Conservation (phyloP, 306 rosid genomes). For the Albizia julibrissin region DNA sequence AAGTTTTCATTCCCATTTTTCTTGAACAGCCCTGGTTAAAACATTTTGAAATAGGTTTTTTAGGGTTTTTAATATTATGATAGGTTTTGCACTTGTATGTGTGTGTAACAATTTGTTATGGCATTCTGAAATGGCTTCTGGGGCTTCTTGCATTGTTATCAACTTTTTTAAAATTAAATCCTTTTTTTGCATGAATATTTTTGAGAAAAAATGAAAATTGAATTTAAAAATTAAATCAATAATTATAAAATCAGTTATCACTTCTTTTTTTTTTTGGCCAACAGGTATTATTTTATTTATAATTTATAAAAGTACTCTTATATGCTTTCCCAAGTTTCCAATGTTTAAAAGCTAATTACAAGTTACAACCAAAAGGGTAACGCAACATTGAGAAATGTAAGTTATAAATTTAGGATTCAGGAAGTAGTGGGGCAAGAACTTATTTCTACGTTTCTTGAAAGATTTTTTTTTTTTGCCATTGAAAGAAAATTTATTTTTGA, state of each 20-base stretch:
- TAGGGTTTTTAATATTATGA: not conserved
- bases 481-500: too few species aligned
- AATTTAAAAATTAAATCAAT: not conserved
- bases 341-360: not conserved
- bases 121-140: too few species aligned
- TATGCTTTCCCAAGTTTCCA: not conserved
- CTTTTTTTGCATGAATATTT: not conserved
- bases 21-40: not conserved
- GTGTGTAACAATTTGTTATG: not conserved
- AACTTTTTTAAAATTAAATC: not conserved
- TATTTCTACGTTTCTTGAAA: too few species aligned
- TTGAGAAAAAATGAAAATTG: not conserved
- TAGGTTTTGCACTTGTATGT: not conserved
- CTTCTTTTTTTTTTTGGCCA: too few species aligned
- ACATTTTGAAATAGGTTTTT: too few species aligned
- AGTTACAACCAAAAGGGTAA: too few species aligned
- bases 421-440: not conserved
- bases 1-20: too few species aligned
- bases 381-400: too few species aligned
- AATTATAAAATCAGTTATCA: too few species aligned
- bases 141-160: not conserved
- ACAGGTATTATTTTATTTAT: too few species aligned
- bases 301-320: too few species aligned
- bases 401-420: not conserved
- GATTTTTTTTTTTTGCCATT: too few species aligned